A percentile compares a stretch with the other conserved stretches of the same genome.
These are phyloP conservation scores for Penicillium arizonense DNA, from an alignment of 495 filamentous ascomycete genomes.

Conservation along the genomic window DNA sequence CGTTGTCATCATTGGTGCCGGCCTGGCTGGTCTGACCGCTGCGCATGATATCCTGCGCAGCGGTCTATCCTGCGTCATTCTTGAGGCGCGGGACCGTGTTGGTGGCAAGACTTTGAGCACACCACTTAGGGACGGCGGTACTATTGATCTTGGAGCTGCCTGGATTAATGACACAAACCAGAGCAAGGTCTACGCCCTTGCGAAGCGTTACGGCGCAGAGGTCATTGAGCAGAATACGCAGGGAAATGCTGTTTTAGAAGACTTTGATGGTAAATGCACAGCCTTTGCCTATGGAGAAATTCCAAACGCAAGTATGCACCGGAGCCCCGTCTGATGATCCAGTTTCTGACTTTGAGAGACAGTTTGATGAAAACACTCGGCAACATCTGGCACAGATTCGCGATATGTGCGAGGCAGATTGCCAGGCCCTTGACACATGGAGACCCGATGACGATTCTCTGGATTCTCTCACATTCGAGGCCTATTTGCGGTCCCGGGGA, in stretches of 20 bases:
- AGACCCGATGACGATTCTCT: constrained; percentile 16
- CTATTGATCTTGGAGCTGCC: constrained; percentile 48
- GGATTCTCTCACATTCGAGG: constrained; percentile 33
- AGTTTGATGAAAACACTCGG: constrained; percentile 7
- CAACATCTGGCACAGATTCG: constrained; percentile 8
- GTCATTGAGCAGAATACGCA: constrained; percentile 41
- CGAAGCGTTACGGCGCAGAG: constrained; percentile 34
- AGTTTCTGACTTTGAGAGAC: neutral
- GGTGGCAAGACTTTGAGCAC: constrained; percentile 48
- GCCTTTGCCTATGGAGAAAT: constrained; percentile 28
- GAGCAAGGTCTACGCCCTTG: constrained; percentile 32
- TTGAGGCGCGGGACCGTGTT: constrained; percentile 51
- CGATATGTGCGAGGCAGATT: constrained; percentile 26
- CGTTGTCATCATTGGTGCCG: constrained; percentile 51
- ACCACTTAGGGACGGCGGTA: constrained; percentile 16
- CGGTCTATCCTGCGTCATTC: constrained; percentile 40
- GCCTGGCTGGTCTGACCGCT: constrained; percentile 47
- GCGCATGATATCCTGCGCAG: constrained; percentile 37
- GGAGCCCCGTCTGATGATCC: no score
- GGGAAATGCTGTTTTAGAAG: constrained; percentile 35
- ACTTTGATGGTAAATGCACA: constrained; percentile 18
- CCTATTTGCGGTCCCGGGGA: constrained; percentile 19
- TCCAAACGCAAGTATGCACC: constrained; percentile 27
- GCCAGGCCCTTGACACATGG: constrained; percentile 11
- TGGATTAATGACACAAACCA: constrained; percentile 56